phyloP scores from a whole-genome alignment of 1,139 yeast genomes.

The Scheffersomyces lignicola region DNA sequence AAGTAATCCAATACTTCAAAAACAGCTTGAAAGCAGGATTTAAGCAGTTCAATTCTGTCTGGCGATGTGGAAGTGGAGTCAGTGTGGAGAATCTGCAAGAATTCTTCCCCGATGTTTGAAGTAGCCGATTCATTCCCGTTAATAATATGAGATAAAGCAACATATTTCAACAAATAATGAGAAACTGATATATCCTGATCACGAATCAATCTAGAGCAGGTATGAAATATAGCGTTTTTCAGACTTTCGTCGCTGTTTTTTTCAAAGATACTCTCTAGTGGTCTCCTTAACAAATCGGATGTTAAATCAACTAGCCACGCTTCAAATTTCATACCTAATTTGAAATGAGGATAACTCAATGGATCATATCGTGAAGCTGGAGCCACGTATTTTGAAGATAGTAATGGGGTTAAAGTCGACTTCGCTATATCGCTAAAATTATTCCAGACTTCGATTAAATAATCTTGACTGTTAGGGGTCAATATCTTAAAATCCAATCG shows the following conservation, averaged over 20 bases:
- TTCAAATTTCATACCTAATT: conserved; percentile 36
- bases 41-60: conserved; percentile 55
- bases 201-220: conserved; percentile 61
- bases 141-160: conserved; percentile 65
- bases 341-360: conserved; percentile 34
- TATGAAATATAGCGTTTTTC: conserved; percentile 51
- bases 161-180: conserved; percentile 77
- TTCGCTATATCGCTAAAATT: conserved; percentile 66
- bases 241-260: conserved; percentile 11
- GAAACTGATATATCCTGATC: conserved; percentile 73
- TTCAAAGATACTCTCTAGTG: conserved; percentile 14
- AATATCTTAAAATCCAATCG: conserved; percentile 47
- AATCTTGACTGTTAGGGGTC: conserved; percentile 18
- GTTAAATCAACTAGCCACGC: conserved; percentile 74
- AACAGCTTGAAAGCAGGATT: conserved; percentile 67
- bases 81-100: conserved; percentile 56
- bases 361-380: conserved; percentile 43
- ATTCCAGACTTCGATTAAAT: conserved; percentile 52
- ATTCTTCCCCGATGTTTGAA: conserved; percentile 54
- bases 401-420: conserved; percentile 73
- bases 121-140: conserved; percentile 46
- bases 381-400: conserved; percentile 67
- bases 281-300: conserved; percentile 58
- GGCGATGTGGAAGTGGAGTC: conserved; percentile 39
- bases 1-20: conserved; percentile 83